Percentiles rank a stretch among this genome's conserved stretches.
Evolutionary conservation across 306 rosid species (phyloP).

Genomic region (Trifolium pratense): DNA sequence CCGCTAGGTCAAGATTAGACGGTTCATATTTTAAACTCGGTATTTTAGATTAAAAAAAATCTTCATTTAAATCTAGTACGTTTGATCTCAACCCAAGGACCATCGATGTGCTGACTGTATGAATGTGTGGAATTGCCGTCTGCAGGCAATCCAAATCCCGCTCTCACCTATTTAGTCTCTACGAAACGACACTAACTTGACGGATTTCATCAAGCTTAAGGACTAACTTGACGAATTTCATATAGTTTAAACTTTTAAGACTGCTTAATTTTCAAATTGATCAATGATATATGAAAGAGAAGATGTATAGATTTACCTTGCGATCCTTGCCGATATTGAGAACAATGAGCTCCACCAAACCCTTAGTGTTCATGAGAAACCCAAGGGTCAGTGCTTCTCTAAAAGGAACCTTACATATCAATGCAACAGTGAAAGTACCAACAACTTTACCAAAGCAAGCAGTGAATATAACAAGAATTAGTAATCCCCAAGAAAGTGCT

Average conservation of each 20-base stretch:
- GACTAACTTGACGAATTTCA: no score
- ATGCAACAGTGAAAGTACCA: slow-evolving; percentile 55
- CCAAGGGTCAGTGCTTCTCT: slow-evolving; percentile 72
- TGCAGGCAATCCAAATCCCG: no score
- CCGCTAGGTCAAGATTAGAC: background rate
- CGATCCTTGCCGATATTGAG: slow-evolving; percentile 82
- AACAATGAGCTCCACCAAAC: slow-evolving; percentile 80
- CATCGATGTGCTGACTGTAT: background rate
- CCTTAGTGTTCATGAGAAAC: slow-evolving; percentile 81
- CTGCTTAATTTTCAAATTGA: no score
- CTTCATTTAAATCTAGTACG: background rate
- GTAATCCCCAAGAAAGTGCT: slow-evolving; percentile 59
- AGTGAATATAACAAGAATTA: slow-evolving; percentile 59
- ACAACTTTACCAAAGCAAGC: slow-evolving; percentile 75
- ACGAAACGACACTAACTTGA: no score
- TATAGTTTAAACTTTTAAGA: no score
- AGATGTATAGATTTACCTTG: slow-evolving; percentile 50
- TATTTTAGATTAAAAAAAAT: no score
- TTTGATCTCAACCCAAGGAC: background rate
- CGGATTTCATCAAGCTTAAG: no score
- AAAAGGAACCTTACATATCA: slow-evolving; percentile 54
- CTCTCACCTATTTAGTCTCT: no score
- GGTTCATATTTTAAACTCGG: background rate
- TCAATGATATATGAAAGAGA: background rate
- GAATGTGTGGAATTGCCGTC: background rate